Evolutionary conservation across 1,284 basidiomycete species (phyloP).

Genomic region (Pterulicium gracile): DNA sequence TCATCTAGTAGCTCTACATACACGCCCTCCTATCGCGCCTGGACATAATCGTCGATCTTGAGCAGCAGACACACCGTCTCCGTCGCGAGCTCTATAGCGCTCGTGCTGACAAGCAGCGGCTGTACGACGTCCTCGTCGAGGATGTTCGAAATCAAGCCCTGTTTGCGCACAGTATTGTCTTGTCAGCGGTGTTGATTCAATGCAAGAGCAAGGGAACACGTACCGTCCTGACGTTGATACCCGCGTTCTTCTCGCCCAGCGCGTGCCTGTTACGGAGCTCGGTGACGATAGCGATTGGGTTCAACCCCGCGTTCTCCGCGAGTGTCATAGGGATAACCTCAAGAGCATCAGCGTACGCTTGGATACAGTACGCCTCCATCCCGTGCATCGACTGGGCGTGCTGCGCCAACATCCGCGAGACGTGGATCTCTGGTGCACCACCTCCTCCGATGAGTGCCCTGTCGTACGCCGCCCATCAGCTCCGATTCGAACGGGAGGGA

Average conservation of each 20-base stretch:
- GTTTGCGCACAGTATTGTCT: too few relatives aligned
- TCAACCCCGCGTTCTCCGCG: conserved; percentile 97
- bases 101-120: conserved; percentile 91
- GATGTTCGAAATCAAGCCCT: conserved; percentile 96
- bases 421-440: conserved; percentile 96
- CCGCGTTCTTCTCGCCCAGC: conserved; percentile 87
- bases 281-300: conserved; percentile 97
- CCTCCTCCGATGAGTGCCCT: conserved; percentile 96
- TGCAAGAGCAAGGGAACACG: conserved; percentile 13
- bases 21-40: conserved; percentile 64
- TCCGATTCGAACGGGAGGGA: conserved; percentile 8
- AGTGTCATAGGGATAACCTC: conserved; percentile 98
- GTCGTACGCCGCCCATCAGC: conserved; percentile 6
- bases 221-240: conserved; percentile 97
- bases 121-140: conserved; percentile 97
- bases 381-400: conserved; percentile 92
- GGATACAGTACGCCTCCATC: conserved; percentile 99
- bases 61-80: conserved; percentile 96
- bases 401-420: conserved; percentile 88
- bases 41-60: conserved; percentile 95
- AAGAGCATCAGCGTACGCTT: conserved; percentile 95
- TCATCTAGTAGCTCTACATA: too few relatives aligned
- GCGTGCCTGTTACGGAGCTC: conserved; percentile 97
- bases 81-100: conserved; percentile 90
- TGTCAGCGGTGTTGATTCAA: too few relatives aligned